These are phyloP conservation scores for Arthrinium puccinioides DNA, from an alignment of 2,329 filamentous ascomycete species.

Conservation along the genomic window DNA sequence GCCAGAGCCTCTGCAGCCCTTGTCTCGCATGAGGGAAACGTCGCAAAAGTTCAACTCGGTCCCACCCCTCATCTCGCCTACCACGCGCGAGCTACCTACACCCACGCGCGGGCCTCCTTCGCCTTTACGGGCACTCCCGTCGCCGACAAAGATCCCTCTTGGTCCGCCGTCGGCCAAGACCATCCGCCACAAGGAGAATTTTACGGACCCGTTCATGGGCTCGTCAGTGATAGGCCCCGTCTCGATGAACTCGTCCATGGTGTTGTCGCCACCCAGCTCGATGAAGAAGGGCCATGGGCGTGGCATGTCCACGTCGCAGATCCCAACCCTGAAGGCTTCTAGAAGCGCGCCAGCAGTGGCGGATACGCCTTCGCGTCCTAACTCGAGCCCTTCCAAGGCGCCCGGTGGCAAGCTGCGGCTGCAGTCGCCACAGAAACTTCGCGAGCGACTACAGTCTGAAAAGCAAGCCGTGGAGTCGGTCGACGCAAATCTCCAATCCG, in stretches of 20 bases:
- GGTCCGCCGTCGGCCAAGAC: constrained; percentile 9
- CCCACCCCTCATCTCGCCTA: constrained; percentile 27
- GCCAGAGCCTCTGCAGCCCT: constrained; percentile 33
- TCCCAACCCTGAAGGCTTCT: constrained; percentile 39
- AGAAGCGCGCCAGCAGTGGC: constrained; percentile 5
- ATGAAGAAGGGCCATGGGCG: constrained; percentile 33
- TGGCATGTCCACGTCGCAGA: constrained; percentile 44
- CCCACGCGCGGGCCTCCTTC: background rate
- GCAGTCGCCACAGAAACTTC: constrained; percentile 66
- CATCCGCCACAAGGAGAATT: constrained; percentile 44
- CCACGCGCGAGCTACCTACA: background rate
- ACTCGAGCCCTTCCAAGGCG: constrained; percentile 30
- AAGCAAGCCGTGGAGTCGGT: constrained; percentile 66
- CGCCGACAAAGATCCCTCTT: constrained; percentile 21
- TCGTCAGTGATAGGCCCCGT: too few relatives aligned
- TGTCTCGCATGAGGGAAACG: constrained; percentile 45
- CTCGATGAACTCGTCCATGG: constrained; percentile 11
- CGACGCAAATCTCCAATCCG: constrained; percentile 62
- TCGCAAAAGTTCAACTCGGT: constrained; percentile 51
- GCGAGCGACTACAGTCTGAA: constrained; percentile 79
- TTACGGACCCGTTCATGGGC: constrained; percentile 18
- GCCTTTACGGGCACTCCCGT: constrained; percentile 14
- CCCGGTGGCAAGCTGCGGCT: constrained; percentile 53
- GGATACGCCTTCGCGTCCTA: constrained; percentile 18
- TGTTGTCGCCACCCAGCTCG: constrained; percentile 10